A percentile compares a stretch with the other conserved stretches of the same genome.
Conservation (phyloP, 805 yeast genomes). For the Yamadazyma nakazawae region DNA sequence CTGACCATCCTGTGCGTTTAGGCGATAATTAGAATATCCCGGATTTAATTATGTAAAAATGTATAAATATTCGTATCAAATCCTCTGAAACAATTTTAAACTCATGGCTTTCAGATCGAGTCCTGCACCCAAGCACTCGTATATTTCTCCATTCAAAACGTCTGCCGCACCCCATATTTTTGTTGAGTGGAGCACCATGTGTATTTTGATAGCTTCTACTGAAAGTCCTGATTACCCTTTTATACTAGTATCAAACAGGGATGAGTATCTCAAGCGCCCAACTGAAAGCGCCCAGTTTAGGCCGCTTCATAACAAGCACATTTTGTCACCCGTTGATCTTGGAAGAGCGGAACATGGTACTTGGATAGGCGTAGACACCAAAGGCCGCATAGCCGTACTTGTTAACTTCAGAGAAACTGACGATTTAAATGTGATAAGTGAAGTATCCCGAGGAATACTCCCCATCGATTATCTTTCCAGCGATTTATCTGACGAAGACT, state of each 20-base stretch:
- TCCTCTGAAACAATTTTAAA: too few relatives aligned
- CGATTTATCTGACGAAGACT: slow-evolving; percentile 33
- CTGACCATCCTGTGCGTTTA: background rate
- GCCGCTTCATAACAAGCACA: slow-evolving; percentile 28
- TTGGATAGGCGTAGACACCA: slow-evolving; percentile 75
- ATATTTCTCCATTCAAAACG: background rate
- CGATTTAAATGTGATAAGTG: slow-evolving; percentile 21
- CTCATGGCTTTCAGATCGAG: too few relatives aligned
- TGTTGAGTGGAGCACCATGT: slow-evolving; percentile 52
- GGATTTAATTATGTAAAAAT: too few relatives aligned
- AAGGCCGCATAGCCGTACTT: slow-evolving; percentile 64
- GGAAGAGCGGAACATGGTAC: slow-evolving; percentile 78
- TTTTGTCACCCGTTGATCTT: slow-evolving; percentile 71
- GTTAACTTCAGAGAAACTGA: slow-evolving; percentile 66
- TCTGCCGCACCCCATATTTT: slow-evolving; percentile 5
- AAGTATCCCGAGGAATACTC: slow-evolving; percentile 52
- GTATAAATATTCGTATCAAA: too few relatives aligned
- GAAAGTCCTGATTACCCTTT: slow-evolving; percentile 73
- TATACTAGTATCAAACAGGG: slow-evolving; percentile 78
- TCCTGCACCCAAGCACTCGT: background rate
- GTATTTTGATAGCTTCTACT: slow-evolving; percentile 68
- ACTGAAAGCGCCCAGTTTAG: slow-evolving; percentile 56
- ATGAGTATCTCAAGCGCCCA: slow-evolving; percentile 74
- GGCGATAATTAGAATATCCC: background rate
- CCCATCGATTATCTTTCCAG: slow-evolving; percentile 46